These are phyloP conservation scores for Xylaria sp. DNA, from an alignment of 2,329 filamentous ascomycete species.

Conservation along the genomic window DNA sequence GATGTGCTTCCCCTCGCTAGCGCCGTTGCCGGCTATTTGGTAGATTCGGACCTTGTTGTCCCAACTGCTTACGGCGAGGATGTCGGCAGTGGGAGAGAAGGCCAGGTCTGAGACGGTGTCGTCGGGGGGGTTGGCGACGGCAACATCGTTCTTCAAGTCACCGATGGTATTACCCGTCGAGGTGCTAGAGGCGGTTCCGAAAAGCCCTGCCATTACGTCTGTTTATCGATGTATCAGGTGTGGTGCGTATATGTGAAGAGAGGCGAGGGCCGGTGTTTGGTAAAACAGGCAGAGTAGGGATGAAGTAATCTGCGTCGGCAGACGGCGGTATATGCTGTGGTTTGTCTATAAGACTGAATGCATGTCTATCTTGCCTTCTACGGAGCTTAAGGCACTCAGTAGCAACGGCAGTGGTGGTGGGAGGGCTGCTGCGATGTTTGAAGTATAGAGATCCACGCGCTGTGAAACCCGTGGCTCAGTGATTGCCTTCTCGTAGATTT, in stretches of 20 bases:
- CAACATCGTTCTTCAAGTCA: slow-evolving; percentile 89
- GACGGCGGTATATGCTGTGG: background rate
- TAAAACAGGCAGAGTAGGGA: background rate
- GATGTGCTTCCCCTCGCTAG: slow-evolving; percentile 84
- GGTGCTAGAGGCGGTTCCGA: slow-evolving; percentile 62
- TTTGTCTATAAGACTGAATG: background rate
- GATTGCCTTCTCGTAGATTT: background rate
- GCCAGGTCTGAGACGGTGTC: slow-evolving; percentile 90
- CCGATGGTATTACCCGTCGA: slow-evolving; percentile 77
- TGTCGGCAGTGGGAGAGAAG: slow-evolving; percentile 75
- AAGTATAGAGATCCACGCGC: background rate
- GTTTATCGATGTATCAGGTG: background rate
- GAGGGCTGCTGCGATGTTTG: background rate
- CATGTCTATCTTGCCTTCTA: background rate
- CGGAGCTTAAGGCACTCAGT: too few species aligned
- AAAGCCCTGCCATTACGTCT: slow-evolving; percentile 71
- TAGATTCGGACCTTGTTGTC: slow-evolving; percentile 98
- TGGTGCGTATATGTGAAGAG: background rate
- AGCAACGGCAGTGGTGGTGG: too few species aligned
- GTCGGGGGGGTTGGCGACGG: slow-evolving; percentile 80
- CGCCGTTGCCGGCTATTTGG: slow-evolving; percentile 81
- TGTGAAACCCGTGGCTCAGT: background rate
- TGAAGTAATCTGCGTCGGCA: background rate
- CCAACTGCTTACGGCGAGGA: slow-evolving; percentile 92
- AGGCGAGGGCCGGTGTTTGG: background rate